phyloP scores from a whole-genome alignment of 75 land plant genomes.

The Cupressus sempervirens region DNA sequence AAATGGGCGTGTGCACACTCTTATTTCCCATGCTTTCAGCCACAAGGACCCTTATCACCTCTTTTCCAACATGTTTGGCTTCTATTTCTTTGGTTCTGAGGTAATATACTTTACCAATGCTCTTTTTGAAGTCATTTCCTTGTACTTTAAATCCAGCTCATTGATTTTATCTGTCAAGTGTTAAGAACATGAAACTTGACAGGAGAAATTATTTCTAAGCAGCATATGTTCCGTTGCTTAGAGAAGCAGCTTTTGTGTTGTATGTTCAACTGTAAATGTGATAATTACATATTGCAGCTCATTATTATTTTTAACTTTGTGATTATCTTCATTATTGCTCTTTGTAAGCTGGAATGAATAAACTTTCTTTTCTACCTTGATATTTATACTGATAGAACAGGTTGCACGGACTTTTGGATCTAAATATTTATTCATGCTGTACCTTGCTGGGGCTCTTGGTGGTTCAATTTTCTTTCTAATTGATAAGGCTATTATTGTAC shows the following conservation, averaged over 20 bases:
- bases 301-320: slow-evolving; percentile 10
- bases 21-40: slow-evolving; percentile 84
- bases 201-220: not conserved
- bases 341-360: not conserved
- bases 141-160: not conserved
- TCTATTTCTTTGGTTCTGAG: slow-evolving; percentile 80
- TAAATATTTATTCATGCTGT: slow-evolving; percentile 59
- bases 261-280: not conserved
- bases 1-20: slow-evolving; percentile 72
- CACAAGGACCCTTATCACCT: slow-evolving; percentile 57
- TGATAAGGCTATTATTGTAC: slow-evolving; percentile 35
- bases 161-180: not conserved
- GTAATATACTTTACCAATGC: slow-evolving; percentile 18
- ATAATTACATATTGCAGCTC: not conserved
- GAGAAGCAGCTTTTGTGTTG: not conserved
- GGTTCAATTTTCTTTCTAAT: slow-evolving; percentile 63
- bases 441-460: slow-evolving; percentile 75
- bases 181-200: not conserved
- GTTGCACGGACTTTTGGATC: slow-evolving; percentile 63
- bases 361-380: not conserved
- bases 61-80: slow-evolving; percentile 73
- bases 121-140: not conserved
- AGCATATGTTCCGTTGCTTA: not conserved
- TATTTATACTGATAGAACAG: slow-evolving; percentile 24
- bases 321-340: not conserved